These are phyloP conservation scores for Candida boidinii DNA, from an alignment of 805 yeast genomes.

Conservation along the genomic window DNA sequence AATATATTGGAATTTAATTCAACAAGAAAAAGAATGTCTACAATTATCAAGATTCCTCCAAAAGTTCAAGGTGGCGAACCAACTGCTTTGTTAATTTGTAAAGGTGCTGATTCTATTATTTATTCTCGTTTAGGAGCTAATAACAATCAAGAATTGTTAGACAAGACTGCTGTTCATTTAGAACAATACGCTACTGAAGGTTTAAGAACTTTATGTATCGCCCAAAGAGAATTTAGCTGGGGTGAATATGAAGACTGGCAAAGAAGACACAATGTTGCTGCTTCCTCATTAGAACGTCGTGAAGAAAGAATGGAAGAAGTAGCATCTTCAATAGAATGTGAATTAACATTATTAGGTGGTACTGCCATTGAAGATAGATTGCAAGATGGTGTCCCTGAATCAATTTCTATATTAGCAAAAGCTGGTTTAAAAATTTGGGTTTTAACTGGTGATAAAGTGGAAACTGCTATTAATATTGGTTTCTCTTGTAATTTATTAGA, in stretches of 20 bases:
- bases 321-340: constrained; percentile 65
- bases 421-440: constrained; percentile 87
- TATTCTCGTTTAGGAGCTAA: constrained; percentile 31
- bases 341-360: constrained; percentile 63
- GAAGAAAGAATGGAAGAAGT: constrained; percentile 68
- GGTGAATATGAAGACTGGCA: constrained; percentile 46
- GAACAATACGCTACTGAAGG: constrained; percentile 73
- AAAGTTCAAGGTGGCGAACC: constrained; percentile 32
- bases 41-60: constrained; percentile 53
- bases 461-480: constrained; percentile 82
- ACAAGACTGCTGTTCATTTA: constrained; percentile 52
- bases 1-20: constrained; percentile 74
- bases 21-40: constrained; percentile 77
- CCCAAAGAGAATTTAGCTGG: constrained; percentile 41
- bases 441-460: constrained; percentile 82
- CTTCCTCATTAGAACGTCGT: constrained; percentile 46
- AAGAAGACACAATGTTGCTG: constrained; percentile 46
- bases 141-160: constrained; percentile 35
- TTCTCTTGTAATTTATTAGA: constrained; percentile 74
- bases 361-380: constrained; percentile 82
- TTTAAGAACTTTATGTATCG: constrained; percentile 66
- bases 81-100: constrained; percentile 50
- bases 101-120: constrained; percentile 76
- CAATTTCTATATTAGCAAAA: constrained; percentile 56
- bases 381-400: constrained; percentile 82